Conservation (phyloP, 164 flowering plant genomes). For the Macadamia integrifolia region DNA sequence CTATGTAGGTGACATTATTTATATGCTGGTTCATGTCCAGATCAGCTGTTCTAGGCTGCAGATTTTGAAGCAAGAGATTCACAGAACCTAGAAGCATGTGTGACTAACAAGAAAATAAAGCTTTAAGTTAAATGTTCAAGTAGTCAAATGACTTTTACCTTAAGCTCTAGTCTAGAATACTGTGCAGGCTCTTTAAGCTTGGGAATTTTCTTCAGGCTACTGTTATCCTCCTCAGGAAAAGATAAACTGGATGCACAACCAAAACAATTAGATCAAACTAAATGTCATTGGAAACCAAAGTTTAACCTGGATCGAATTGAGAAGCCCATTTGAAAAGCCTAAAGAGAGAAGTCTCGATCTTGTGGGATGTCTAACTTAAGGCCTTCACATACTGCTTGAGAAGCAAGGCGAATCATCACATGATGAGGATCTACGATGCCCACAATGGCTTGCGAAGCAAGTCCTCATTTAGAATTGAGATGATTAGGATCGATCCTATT, state of each 20-base stretch:
- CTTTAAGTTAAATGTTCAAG: neutral
- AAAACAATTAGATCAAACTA: neutral
- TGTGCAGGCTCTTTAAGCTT: slow-evolving; percentile 73
- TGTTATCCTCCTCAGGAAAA: slow-evolving; percentile 66
- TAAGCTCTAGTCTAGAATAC: slow-evolving; percentile 50
- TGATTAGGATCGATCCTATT: too few relatives aligned
- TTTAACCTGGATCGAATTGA: too few relatives aligned
- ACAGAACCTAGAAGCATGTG: neutral
- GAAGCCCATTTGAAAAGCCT: too few relatives aligned
- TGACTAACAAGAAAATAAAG: neutral
- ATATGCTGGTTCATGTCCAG: slow-evolving; percentile 98
- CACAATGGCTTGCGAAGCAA: too few relatives aligned
- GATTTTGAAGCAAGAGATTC: slow-evolving; percentile 1
- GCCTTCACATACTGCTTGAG: too few relatives aligned
- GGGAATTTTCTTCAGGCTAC: slow-evolving; percentile 62
- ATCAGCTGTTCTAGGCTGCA: slow-evolving; percentile 95
- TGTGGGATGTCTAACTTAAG: too few relatives aligned
- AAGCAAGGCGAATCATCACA: too few relatives aligned
- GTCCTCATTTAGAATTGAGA: too few relatives aligned
- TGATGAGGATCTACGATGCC: too few relatives aligned
- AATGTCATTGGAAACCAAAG: neutral
- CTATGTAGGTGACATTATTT: slow-evolving; percentile 92
- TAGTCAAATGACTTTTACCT: slow-evolving; percentile 32
- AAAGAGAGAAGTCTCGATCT: too few relatives aligned
- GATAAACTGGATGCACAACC: slow-evolving; percentile 40